Evolutionary conservation across 345 rosid species (phyloP), one percentile per base, ranked within the genome.

Genomic region (Brassica rapa): DNA sequence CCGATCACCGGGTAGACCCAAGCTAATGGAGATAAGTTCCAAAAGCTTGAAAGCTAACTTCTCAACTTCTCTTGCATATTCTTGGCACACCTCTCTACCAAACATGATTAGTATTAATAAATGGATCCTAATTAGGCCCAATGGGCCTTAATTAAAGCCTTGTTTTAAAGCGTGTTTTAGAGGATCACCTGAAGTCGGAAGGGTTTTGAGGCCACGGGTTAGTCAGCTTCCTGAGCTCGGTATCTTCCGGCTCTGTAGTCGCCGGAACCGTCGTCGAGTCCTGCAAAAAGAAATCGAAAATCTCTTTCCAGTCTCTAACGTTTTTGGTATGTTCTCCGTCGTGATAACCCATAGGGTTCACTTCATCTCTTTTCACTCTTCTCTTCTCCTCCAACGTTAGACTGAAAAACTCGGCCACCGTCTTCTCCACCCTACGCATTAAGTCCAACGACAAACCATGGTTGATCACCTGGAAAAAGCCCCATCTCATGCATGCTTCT

Each of bases 1-100:
- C 57, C 86, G 64, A 41, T 89, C 82, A 46, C 81, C 73, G 0
- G 86, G 41, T 63, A 94, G 70, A 43, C 97, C 97, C 82, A 94
- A 76, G 85, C 97, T 89, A 72, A 87, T 55, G 49, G 89, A 83
- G 51, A 92, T 79, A n/a, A 90, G 84, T 74, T 87, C 93, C 80
- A 92, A 73, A 57, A 90, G 72, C 84, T 70, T 87, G 77, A 60
- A 86, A 0, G 92, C 92, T 55, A 94, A 78, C 51, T 88, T 87
- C 74, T 90, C 91, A 65, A 87, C 87, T 67, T 86, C 89, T 67
- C 79, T 73, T 24, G 86, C 88, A 78, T 92, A 94, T 68, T 87
- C 91, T 83, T 89, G 82, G 68, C 91, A 90, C 16, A 78, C 49
- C 63, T 85, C 91, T 78, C 98, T 93, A 73, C 70, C 41, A 66